These are phyloP conservation scores for Chloromonas sp. DNA, from an alignment of 163 green algal species.

Conservation along the genomic window DNA sequence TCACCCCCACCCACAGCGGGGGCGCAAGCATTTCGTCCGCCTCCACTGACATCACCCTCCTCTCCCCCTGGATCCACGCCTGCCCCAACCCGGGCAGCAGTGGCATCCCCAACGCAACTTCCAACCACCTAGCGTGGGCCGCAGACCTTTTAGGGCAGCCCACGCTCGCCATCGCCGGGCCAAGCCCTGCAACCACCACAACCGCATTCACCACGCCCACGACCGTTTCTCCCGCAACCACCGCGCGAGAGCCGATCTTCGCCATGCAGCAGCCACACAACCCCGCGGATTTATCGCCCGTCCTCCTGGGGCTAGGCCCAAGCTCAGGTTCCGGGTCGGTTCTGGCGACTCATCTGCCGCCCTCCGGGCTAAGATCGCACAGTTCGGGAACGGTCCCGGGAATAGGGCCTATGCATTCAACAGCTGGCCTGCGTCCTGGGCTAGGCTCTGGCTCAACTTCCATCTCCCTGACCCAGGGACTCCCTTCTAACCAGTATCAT, in stretches of 20 bases:
- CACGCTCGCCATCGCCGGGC: not conserved
- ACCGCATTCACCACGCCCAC: not conserved
- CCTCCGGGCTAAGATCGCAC: not conserved
- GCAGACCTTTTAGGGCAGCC: not conserved
- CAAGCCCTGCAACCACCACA: not conserved
- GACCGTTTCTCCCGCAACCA: not conserved
- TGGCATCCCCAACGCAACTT: not conserved
- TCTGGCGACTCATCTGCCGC: not conserved
- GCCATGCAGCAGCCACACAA: not conserved
- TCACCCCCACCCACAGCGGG: not conserved
- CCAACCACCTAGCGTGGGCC: not conserved
- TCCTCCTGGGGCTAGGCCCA: too few species aligned
- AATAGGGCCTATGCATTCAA: not conserved
- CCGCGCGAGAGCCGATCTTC: too few species aligned
- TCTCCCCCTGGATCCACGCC: conserved; percentile 2
- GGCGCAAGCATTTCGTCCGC: not conserved
- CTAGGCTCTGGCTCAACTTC: too few species aligned
- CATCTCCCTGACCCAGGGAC: too few species aligned
- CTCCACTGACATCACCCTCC: conserved; percentile 3
- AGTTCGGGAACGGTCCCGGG: not conserved
- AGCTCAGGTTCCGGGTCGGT: too few species aligned
- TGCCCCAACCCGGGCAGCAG: not conserved
- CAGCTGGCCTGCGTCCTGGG: not conserved
- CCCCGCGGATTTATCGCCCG: too few species aligned
- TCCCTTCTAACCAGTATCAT: not conserved